phyloP scores from a whole-genome alignment of 2,329 filamentous ascomycete species.

The Purpureocillium takamizusanense region DNA sequence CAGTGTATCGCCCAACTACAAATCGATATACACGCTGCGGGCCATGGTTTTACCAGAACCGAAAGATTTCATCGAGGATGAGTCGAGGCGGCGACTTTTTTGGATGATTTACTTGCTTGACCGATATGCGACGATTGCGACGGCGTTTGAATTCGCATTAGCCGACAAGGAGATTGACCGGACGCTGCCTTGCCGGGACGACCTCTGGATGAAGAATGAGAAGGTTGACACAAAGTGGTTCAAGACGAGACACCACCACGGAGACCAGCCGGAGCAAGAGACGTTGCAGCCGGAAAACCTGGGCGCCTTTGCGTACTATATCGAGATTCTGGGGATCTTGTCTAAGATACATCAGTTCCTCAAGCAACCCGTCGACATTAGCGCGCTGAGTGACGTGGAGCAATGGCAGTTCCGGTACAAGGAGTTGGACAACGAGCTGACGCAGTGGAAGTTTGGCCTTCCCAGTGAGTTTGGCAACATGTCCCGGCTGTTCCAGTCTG shows the following conservation, averaged over 20 bases:
- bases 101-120: constrained; percentile 94
- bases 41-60: constrained; percentile 79
- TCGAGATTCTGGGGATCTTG: constrained; percentile 80
- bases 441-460: constrained; percentile 74
- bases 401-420: constrained; percentile 84
- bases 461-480: constrained; percentile 81
- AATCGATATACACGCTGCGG: constrained; percentile 81
- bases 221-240: constrained; percentile 83
- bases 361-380: constrained; percentile 83
- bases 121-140: constrained; percentile 81
- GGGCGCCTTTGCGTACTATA: constrained; percentile 81
- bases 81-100: constrained; percentile 74
- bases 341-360: constrained; percentile 83
- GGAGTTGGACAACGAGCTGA: constrained; percentile 71
- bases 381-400: constrained; percentile 74
- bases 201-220: constrained; percentile 75
- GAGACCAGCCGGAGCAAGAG: constrained; percentile 46
- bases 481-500: constrained; percentile 60
- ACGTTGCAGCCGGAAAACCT: constrained; percentile 69
- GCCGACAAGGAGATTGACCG: constrained; percentile 87
- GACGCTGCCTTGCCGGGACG: constrained; percentile 76
- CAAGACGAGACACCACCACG: constrained; percentile 36
- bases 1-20: constrained; percentile 67
- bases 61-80: constrained; percentile 81
- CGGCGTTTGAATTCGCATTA: constrained; percentile 84